Evolutionary conservation across 441 rosid genomes (phyloP).

Genomic region (Syzygium malaccense): DNA sequence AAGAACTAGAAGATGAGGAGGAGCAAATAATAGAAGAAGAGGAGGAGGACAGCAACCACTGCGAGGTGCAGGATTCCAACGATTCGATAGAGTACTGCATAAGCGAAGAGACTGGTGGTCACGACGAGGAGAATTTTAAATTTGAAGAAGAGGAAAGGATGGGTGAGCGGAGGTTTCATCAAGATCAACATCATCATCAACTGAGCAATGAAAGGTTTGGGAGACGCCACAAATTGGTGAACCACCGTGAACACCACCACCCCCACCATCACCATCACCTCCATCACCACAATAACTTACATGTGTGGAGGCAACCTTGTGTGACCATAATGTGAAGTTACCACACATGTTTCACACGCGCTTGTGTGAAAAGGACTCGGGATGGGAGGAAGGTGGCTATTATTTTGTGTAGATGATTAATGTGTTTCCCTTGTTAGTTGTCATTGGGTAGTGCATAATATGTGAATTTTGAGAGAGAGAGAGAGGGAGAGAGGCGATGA

Average conservation of each 20-base stretch:
- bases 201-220: conserved; percentile 32
- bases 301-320: conserved; percentile 52
- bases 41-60: not conserved
- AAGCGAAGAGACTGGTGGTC: not conserved
- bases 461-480: not conserved
- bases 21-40: conserved; percentile 1
- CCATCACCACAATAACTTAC: conserved; percentile 25
- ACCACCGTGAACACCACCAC: conserved; percentile 6
- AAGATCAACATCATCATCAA: not conserved
- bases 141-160: not conserved
- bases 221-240: conserved; percentile 33
- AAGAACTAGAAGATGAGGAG: conserved; percentile 1
- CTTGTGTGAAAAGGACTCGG: not conserved
- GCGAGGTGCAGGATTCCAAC: not conserved
- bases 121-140: not conserved
- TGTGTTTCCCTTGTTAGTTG: not conserved
- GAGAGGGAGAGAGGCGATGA: not conserved
- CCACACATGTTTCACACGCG: not conserved
- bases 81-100: not conserved
- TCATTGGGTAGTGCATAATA: not conserved
- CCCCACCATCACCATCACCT: conserved; percentile 6
- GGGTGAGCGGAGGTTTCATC: conserved; percentile 15
- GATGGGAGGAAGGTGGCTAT: not conserved
- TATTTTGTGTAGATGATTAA: not conserved
- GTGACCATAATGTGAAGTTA: conserved; percentile 49